Evolutionary conservation across 2,329 filamentous ascomycete genomes (phyloP), one percentile per base, ranked within the genome.

Genomic region (Chrysosporium keratinophilum): DNA sequence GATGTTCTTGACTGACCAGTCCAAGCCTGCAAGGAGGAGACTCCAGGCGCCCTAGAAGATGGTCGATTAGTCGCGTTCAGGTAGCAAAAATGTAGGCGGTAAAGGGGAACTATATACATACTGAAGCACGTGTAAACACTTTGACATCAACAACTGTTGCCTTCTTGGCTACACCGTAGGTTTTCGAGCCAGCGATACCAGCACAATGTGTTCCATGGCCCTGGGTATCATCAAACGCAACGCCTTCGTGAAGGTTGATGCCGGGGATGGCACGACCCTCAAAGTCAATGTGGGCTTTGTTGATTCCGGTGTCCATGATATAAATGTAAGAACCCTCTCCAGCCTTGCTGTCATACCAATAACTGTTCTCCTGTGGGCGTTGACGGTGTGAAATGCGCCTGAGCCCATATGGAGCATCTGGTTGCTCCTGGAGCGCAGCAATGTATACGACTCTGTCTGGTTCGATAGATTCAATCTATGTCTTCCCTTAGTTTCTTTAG

Each of bases 151-250:
- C 90, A 71, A 98, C 78, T 64, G 87, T 83, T 68, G 94, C 93
- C 82, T 97, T 96, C 85, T 98, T 98, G 70, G 93, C 91, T 60
- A 98, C 91, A 81, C 93, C 93, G 69, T 95, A 98, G 79, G 95
- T 96, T 83, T 93, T 94, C 69, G 93, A 93, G 61, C 87, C 93
- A 65, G 97, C 85, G 59, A 93, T 98, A 65, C 93, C 93, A 60
- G 93, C 97, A 83, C 94, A 98, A 80, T 98, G 93, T 66, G 93
- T 98, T 66, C 93, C 93, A 78, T 98, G 93, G 58, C 93, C 93
- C 66, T 98, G 98, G 71, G 93, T 93, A 75, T 98, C 93, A 63
- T 81, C 78, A 68, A 98, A 93, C 49, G 79, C 84, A 68, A 98
- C 90, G 57, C 83, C 84, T 46, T 72, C 62, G 58, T 93, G 94